These are phyloP conservation scores for Penicillium sp. DNA, from an alignment of 2,329 filamentous ascomycete species.

Conservation along the genomic window DNA sequence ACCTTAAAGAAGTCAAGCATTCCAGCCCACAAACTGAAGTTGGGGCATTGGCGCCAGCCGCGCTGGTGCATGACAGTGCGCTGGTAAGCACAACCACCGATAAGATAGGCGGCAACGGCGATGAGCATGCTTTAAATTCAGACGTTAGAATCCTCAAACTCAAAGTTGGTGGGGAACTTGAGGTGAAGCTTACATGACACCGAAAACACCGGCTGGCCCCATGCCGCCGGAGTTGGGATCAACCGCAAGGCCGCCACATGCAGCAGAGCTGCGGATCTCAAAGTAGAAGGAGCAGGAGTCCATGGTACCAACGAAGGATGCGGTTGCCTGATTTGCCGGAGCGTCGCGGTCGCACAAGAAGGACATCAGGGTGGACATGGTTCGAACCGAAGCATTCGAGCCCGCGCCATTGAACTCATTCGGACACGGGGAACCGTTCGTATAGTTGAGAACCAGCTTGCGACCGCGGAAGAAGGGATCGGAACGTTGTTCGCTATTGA, in stretches of 20 bases:
- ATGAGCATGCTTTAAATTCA: slow-evolving; percentile 51
- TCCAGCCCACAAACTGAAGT: slow-evolving; percentile 89
- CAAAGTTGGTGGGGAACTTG: neutral
- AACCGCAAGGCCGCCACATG: slow-evolving; percentile 70
- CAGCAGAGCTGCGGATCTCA: slow-evolving; percentile 81
- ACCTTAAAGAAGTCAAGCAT: slow-evolving; percentile 83
- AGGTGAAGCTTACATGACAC: slow-evolving; percentile 70
- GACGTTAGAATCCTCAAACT: slow-evolving; percentile 14
- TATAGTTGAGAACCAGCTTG: slow-evolving; percentile 74
- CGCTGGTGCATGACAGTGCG: slow-evolving; percentile 90
- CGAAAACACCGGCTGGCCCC: slow-evolving; percentile 76
- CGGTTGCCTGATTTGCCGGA: slow-evolving; percentile 63
- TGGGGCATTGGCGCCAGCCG: slow-evolving; percentile 92
- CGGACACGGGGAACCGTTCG: slow-evolving; percentile 70
- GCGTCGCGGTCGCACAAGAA: slow-evolving; percentile 90
- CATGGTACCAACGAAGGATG: slow-evolving; percentile 84
- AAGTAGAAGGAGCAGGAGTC: slow-evolving; percentile 97
- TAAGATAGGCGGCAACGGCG: slow-evolving; percentile 81
- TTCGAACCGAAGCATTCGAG: slow-evolving; percentile 25
- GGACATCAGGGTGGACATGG: slow-evolving; percentile 82
- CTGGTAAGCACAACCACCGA: slow-evolving; percentile 94
- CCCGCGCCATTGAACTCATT: slow-evolving; percentile 28
- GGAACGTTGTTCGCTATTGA: slow-evolving; percentile 44
- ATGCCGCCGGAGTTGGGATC: slow-evolving; percentile 58
- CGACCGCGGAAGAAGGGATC: slow-evolving; percentile 51